Percentiles rank a stretch among this genome's conserved stretches.
Evolutionary conservation across 2,329 filamentous ascomycete genomes (phyloP).

Genomic region (Venturia pyrina): DNA sequence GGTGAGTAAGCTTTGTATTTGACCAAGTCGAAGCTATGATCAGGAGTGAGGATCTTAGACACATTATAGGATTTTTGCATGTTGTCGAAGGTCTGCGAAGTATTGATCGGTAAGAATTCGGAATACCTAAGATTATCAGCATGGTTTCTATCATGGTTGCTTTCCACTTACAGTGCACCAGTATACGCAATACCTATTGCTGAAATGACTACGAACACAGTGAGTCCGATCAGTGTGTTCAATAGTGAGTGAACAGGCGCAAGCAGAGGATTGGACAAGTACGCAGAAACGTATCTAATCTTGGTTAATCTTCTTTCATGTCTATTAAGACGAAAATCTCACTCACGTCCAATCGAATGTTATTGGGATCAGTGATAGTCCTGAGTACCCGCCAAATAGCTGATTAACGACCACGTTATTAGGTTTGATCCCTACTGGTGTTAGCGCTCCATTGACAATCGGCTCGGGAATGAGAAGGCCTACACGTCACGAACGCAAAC

Average conservation of each 20-base stretch:
- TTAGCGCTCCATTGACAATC: background rate
- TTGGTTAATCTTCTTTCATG: conserved; percentile 5
- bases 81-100: conserved; percentile 26
- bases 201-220: conserved; percentile 16
- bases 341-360: conserved; percentile 14
- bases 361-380: conserved; percentile 54
- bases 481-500: conserved; percentile 62
- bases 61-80: conserved; percentile 26
- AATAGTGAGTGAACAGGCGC: conserved; percentile 10
- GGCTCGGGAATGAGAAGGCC: conserved; percentile 27
- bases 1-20: conserved; percentile 28
- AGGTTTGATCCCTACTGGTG: conserved; percentile 47
- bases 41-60: conserved; percentile 21
- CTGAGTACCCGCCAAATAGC: conserved; percentile 59
- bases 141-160: background rate
- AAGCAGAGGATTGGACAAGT: conserved; percentile 10
- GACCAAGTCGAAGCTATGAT: conserved; percentile 23
- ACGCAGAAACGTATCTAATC: conserved; percentile 10
- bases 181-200: conserved; percentile 19
- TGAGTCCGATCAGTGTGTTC: conserved; percentile 10
- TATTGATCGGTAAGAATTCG: conserved; percentile 24
- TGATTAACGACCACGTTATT: conserved; percentile 61
- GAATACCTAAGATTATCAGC: conserved; percentile 16
- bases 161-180: background rate
- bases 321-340: background rate